phyloP scores from a whole-genome alignment of 2,329 filamentous ascomycete species.

The Venturia carpophila region DNA sequence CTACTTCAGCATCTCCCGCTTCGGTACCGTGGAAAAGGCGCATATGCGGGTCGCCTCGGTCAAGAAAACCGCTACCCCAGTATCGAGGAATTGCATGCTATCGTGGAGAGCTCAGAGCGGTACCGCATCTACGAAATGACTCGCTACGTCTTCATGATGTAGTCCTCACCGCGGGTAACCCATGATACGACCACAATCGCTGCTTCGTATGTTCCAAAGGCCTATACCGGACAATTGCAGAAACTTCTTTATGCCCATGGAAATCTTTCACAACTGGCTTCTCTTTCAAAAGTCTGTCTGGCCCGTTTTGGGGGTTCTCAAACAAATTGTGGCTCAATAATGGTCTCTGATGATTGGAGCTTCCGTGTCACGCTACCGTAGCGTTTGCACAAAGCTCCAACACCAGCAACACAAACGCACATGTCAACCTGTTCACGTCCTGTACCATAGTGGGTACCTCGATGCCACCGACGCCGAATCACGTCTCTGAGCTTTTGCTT shows the following conservation, averaged over 20 bases:
- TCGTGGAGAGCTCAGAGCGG: neutral
- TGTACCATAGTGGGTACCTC: neutral
- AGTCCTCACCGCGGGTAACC: neutral
- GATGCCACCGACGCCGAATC: neutral
- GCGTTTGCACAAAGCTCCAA: neutral
- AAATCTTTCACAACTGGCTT: neutral
- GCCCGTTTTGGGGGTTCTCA: neutral
- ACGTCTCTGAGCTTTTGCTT: neutral
- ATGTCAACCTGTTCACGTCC: neutral
- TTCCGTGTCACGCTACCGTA: neutral
- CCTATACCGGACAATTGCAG: neutral
- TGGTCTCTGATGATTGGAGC: neutral
- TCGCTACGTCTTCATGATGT: neutral
- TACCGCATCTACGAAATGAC: neutral
- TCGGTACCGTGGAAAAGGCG: neutral
- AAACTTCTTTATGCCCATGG: no score
- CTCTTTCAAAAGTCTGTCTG: neutral
- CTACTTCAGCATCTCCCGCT: neutral
- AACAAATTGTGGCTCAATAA: neutral
- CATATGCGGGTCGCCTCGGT: slow-evolving; percentile 3
- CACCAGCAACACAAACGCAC: neutral
- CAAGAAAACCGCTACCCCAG: neutral
- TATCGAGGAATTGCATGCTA: slow-evolving; percentile 9
- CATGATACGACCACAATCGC: neutral
- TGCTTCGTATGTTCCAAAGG: neutral